Conservation (phyloP, 2,329 filamentous ascomycete species). For the Tolypocladium album region DNA sequence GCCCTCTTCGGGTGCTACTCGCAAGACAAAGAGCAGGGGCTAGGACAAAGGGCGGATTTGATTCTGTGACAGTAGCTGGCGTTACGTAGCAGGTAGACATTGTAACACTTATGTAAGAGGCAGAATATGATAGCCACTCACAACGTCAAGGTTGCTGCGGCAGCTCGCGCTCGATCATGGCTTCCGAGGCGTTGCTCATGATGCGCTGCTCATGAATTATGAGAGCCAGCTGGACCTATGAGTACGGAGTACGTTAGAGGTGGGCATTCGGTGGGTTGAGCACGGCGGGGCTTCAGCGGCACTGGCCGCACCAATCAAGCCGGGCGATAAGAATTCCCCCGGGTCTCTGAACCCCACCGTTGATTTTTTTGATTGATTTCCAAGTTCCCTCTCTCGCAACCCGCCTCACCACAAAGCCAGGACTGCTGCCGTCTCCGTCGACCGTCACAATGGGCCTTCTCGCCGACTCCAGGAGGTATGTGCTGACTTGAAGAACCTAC, state of each 20-base stretch:
- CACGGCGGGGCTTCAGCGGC: neutral
- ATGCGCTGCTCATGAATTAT: neutral
- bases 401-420: neutral
- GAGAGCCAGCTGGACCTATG: too few relatives aligned
- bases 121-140: neutral
- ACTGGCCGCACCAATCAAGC: constrained; percentile 12
- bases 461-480: constrained; percentile 23
- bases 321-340: constrained; percentile 13
- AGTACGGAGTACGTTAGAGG: too few relatives aligned
- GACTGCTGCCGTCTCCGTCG: neutral
- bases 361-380: constrained; percentile 15
- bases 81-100: neutral
- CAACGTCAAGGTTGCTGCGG: neutral
- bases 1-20: neutral
- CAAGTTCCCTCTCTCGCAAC: neutral
- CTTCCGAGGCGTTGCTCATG: neutral
- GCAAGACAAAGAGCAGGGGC: neutral
- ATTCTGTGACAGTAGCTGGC: neutral
- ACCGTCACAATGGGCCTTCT: constrained; percentile 23
- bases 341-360: constrained; percentile 12
- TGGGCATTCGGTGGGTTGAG: neutral
- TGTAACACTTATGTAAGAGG: neutral
- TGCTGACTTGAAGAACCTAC: neutral
- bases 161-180: neutral
- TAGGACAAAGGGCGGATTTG: neutral